These are phyloP conservation scores for Mycena epipterygia DNA, from an alignment of 768 basidiomycete species.

Conservation along the genomic window DNA sequence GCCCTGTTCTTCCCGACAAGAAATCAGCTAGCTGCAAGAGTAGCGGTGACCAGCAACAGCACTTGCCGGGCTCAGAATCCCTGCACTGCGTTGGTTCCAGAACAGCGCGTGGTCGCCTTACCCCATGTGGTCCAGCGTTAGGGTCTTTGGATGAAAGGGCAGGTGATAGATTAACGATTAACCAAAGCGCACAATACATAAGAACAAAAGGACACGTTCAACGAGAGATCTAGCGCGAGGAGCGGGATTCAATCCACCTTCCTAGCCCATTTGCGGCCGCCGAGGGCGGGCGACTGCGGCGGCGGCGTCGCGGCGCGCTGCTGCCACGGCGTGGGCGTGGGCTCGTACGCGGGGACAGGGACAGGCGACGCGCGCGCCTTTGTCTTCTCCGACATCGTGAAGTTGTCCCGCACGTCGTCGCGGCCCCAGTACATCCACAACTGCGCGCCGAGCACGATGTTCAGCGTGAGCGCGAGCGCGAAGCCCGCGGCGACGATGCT, in stretches of 20 bases:
- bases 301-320: slow-evolving; percentile 32
- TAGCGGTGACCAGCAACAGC: too few species aligned
- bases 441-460: slow-evolving; percentile 86
- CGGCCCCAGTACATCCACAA: slow-evolving; percentile 89
- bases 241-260: slow-evolving; percentile 36
- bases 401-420: slow-evolving; percentile 44
- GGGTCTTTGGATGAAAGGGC: neutral
- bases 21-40: too few species aligned
- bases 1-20: too few species aligned
- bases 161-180: slow-evolving; percentile 4
- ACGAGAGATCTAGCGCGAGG: neutral
- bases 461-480: slow-evolving; percentile 84
- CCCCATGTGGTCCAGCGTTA: slow-evolving; percentile 3
- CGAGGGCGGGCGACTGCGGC: slow-evolving; percentile 14
- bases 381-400: slow-evolving; percentile 18
- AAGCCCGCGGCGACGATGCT: slow-evolving; percentile 86
- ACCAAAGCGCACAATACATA: slow-evolving; percentile 16
- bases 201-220: slow-evolving; percentile 18
- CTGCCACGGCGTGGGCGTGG: slow-evolving; percentile 26
- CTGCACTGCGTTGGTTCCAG: too few species aligned
- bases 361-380: slow-evolving; percentile 13
- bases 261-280: slow-evolving; percentile 38
- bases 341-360: slow-evolving; percentile 28
- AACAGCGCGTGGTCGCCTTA: too few species aligned
- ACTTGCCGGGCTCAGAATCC: too few species aligned